Evolutionary conservation across 2,329 filamentous ascomycete species (phyloP).

Genomic region (Aureobasidium pullulans): DNA sequence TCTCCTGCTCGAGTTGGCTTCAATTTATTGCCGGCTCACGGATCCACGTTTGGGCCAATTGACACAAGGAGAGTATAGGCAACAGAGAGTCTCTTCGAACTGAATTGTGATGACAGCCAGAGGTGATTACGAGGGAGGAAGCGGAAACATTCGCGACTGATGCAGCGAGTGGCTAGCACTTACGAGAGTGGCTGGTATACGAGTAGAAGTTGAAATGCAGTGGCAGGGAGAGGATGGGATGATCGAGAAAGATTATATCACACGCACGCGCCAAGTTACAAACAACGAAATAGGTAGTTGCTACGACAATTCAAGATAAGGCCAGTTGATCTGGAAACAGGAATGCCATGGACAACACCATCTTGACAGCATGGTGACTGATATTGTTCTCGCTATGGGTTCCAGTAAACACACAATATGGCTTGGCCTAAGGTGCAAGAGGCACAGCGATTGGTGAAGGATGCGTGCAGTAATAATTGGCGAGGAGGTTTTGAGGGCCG

Average conservation of each 20-base stretch:
- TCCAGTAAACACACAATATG: too few relatives aligned
- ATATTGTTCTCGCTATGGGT: neutral
- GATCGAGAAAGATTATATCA: neutral
- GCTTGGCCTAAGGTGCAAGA: neutral
- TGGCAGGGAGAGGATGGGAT: neutral
- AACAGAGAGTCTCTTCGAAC: too few relatives aligned
- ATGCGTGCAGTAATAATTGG: neutral
- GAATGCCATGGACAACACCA: neutral
- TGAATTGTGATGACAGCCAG: too few relatives aligned
- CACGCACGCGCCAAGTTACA: neutral
- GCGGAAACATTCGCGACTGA: neutral
- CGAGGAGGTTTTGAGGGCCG: neutral
- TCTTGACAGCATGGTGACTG: neutral
- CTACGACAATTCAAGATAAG: neutral
- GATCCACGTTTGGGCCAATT: too few relatives aligned
- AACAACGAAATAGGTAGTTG: neutral
- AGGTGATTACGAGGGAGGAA: too few relatives aligned
- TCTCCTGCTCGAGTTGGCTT: neutral
- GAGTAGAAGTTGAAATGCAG: neutral
- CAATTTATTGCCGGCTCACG: neutral
- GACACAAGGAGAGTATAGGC: too few relatives aligned
- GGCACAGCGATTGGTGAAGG: neutral
- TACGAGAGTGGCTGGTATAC: neutral
- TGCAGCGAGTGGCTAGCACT: neutral
- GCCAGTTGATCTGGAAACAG: neutral